Evolutionary conservation across 1,284 basidiomycete species (phyloP), one percentile per base, ranked within the genome.

Genomic region (Kwoniella shivajii): DNA sequence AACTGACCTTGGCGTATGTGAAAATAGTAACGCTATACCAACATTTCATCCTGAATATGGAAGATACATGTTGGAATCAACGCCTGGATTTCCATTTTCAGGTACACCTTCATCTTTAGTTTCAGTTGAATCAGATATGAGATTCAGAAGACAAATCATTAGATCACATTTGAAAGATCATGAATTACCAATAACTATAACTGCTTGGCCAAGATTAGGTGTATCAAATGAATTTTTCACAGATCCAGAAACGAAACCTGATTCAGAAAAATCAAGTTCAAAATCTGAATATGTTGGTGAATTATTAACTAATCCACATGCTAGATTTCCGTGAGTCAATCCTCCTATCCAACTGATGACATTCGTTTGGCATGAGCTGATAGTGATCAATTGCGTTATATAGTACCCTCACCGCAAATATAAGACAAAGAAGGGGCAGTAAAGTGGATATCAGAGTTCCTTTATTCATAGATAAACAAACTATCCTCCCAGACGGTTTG

Each of bases 1-100:
- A 7, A 37, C 29, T 26, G 31, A 10, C 42, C 26, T 36, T 33
- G 31, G 31, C 18, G 30, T 16, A 34, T 43, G 13, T 4, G 6
- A 42, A 9, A 24, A 14, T 68, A 93, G 89, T 45, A 80, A 85
- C 33, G 82, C 85, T 20, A 84, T 92, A 26, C 93, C 94, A 3
- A 90, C 88, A n/a, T 99, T 96, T 74, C 96, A 99, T 74, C 95
- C 95, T 14, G 96, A 99, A 78, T 99, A 95, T 80, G 96, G 95
- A 47, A 85, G 94, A 38, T 99, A 92, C 81, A 99, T 99, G 96
- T 83, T 99, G 55, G 96, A 99, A 78, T 93, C 92, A 6, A 99
- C 95, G 0, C 96, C 96, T 0, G 96, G 96, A 2, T 84, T 85
- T 39, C 96, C 96, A 1, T 99, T 97, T 79, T 89, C 90, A 6